Conservation (phyloP, 2,329 filamentous ascomycete species). For the Neurospora crassa region DNA sequence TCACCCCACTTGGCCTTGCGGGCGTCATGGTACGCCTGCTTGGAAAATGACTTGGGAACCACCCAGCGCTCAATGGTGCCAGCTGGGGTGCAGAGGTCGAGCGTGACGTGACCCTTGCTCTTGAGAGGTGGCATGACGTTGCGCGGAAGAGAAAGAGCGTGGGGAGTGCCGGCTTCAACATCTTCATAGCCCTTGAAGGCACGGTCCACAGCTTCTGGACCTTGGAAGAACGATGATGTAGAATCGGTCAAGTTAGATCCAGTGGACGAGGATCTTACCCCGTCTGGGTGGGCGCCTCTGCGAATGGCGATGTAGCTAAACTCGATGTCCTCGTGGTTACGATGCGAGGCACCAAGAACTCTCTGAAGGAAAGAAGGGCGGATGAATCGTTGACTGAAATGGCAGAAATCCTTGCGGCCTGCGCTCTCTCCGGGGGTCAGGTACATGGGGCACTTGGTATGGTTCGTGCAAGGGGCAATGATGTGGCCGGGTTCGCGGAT, state of each 20-base stretch:
- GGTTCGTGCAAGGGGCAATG: slow-evolving; percentile 77
- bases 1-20: slow-evolving; percentile 89
- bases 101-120: slow-evolving; percentile 73
- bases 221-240: slow-evolving; percentile 29
- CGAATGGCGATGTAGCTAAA: slow-evolving; percentile 86
- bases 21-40: slow-evolving; percentile 81
- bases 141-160: slow-evolving; percentile 66
- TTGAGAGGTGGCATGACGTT: slow-evolving; percentile 75
- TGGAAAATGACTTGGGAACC: slow-evolving; percentile 71
- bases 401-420: slow-evolving; percentile 83
- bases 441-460: slow-evolving; percentile 85
- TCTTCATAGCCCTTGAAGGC: slow-evolving; percentile 68
- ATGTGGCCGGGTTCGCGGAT: slow-evolving; percentile 53
- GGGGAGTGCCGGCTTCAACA: slow-evolving; percentile 25
- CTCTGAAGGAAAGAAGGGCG: slow-evolving; percentile 74
- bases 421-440: slow-evolving; percentile 54
- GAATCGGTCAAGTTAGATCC: slow-evolving; percentile 16
- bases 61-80: slow-evolving; percentile 90
- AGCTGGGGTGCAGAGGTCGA: slow-evolving; percentile 83
- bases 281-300: slow-evolving; percentile 49
- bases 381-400: slow-evolving; percentile 81
- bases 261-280: slow-evolving; percentile 2
- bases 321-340: slow-evolving; percentile 82
- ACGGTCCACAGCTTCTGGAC: slow-evolving; percentile 46
- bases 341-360: slow-evolving; percentile 56